Conservation (phyloP, 495 filamentous ascomycete species). For the Barbatosphaeria neglecta region DNA sequence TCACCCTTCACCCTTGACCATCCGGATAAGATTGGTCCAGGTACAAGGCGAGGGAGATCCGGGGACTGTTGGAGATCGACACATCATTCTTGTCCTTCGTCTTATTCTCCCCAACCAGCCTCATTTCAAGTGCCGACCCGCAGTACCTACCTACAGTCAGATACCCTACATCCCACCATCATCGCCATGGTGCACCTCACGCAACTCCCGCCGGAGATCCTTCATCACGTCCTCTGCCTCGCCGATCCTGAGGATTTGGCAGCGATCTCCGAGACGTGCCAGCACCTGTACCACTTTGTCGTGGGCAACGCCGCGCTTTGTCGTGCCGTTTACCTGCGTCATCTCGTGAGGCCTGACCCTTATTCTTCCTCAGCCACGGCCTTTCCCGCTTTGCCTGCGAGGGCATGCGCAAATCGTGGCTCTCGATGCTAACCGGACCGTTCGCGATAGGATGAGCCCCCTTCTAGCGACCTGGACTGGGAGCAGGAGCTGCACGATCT, state of each 20-base stretch:
- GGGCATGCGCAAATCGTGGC: too few relatives aligned
- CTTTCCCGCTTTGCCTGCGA: too few relatives aligned
- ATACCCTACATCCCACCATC: not conserved
- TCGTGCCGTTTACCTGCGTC: slow-evolving; percentile 38
- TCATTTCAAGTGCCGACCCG: too few relatives aligned
- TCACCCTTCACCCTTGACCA: too few relatives aligned
- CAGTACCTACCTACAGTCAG: too few relatives aligned
- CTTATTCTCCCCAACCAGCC: too few relatives aligned
- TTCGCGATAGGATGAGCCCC: slow-evolving; percentile 28
- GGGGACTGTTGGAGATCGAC: too few relatives aligned
- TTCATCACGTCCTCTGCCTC: slow-evolving; percentile 42
- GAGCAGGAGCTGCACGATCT: slow-evolving; percentile 35
- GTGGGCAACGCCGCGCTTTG: slow-evolving; percentile 39
- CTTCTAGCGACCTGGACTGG: slow-evolving; percentile 31
- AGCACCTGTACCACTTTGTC: slow-evolving; percentile 33
- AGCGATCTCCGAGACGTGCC: slow-evolving; percentile 33
- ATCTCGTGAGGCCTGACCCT: slow-evolving; percentile 26
- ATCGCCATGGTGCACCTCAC: slow-evolving; percentile 18
- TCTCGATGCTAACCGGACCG: too few relatives aligned
- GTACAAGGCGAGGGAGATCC: too few relatives aligned
- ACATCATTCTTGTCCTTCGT: too few relatives aligned
- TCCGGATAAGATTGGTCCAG: too few relatives aligned
- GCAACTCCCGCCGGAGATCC: slow-evolving; percentile 44
- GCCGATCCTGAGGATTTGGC: slow-evolving; percentile 43
- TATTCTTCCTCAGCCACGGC: too few relatives aligned